Conservation (phyloP, 179 eudicot species). For the Silene noctiflora region DNA sequence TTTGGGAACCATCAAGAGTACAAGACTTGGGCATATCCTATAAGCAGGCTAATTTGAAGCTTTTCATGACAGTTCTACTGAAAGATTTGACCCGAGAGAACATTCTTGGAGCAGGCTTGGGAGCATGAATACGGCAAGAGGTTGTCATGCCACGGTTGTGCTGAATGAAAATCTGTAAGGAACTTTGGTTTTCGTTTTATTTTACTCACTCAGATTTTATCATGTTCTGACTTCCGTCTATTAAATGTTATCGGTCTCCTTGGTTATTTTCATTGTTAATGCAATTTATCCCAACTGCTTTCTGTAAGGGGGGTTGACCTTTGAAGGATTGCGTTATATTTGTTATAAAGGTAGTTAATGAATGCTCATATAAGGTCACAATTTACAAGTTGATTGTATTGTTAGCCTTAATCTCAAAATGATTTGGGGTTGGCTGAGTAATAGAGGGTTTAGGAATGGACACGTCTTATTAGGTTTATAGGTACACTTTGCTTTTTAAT, state of each 20-base stretch:
- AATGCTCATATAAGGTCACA: not conserved
- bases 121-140: slow-evolving; percentile 31
- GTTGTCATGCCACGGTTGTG: slow-evolving; percentile 26
- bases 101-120: slow-evolving; percentile 35
- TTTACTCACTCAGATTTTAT: not conserved
- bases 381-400: too few relatives aligned
- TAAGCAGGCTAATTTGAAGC: slow-evolving; percentile 11
- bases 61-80: slow-evolving; percentile 31
- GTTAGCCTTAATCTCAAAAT: too few relatives aligned
- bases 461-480: not conserved
- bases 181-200: not conserved
- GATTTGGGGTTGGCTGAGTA: too few relatives aligned
- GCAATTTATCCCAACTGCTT: not conserved
- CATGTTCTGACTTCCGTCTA: not conserved
- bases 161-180: slow-evolving; percentile 35
- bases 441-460: not conserved
- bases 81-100: slow-evolving; percentile 44
- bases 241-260: not conserved
- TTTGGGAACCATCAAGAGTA: not conserved
- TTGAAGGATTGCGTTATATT: not conserved
- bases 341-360: not conserved
- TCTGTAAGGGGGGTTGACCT: not conserved
- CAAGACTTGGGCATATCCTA: not conserved
- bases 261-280: too few relatives aligned
- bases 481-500: not conserved